These are phyloP conservation scores for Ensete glaucum DNA, from an alignment of 176 grass and related monocot genomes.

Conservation along the genomic window DNA sequence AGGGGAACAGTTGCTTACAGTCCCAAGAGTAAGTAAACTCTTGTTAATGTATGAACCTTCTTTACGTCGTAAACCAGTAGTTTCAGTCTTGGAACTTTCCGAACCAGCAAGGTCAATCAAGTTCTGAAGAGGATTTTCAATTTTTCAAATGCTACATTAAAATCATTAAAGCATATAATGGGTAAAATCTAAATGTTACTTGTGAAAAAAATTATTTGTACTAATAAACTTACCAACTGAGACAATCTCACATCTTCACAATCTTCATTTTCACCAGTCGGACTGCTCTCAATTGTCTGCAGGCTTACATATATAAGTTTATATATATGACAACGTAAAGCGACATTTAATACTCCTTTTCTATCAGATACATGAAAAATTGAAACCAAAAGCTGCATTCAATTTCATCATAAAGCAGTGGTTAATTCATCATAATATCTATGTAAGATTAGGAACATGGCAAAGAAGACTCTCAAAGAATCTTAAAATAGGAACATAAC, in stretches of 20 bases:
- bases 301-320: conserved; percentile 17
- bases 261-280: conserved; percentile 66
- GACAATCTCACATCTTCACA: conserved; percentile 79
- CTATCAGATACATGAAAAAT: neutral
- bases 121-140: conserved; percentile 41
- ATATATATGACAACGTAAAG: neutral
- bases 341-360: neutral
- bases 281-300: conserved; percentile 91
- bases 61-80: conserved; percentile 87
- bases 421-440: too few species aligned
- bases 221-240: conserved; percentile 56
- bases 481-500: too few species aligned
- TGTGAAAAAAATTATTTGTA: conserved; percentile 8
- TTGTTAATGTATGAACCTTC: conserved; percentile 99
- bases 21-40: conserved; percentile 96
- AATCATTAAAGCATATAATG: neutral
- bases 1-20: conserved; percentile 42
- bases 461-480: too few species aligned
- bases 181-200: conserved; percentile 17
- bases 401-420: neutral
- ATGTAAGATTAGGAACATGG: too few species aligned
- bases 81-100: conserved; percentile 98
- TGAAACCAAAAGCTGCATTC: neutral
- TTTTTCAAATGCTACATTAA: neutral
- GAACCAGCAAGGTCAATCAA: conserved; percentile 98